Percentiles rank a stretch among this genome's conserved stretches.
Conservation (phyloP, 495 filamentous ascomycete species). For the Elaphomyces granulatus region DNA sequence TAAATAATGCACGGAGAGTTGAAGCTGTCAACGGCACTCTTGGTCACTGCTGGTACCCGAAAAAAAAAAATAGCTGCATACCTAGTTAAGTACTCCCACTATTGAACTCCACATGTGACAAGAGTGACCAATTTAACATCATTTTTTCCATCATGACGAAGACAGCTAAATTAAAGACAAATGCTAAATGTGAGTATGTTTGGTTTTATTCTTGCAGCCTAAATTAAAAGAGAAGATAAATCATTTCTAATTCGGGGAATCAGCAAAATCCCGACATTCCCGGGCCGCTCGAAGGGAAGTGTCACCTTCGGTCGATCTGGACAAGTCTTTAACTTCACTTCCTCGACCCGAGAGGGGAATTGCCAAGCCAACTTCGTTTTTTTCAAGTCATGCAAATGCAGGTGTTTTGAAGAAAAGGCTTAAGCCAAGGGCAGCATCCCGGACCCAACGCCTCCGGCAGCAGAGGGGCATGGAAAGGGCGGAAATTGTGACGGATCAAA, state of each 20-base stretch:
- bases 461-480: conserved; percentile 63
- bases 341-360: conserved; percentile 39
- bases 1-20: no score
- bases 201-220: neutral
- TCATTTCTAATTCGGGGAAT: conserved; percentile 11
- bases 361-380: conserved; percentile 40
- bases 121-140: no score
- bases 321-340: conserved; percentile 56
- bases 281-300: conserved; percentile 59
- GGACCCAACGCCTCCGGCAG: conserved; percentile 50
- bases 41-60: no score
- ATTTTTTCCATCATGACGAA: conserved; percentile 33
- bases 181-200: conserved; percentile 18
- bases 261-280: conserved; percentile 44
- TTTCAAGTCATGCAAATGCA: conserved; percentile 40
- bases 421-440: conserved; percentile 42
- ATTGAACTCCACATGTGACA: no score
- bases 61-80: no score
- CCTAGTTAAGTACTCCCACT: no score
- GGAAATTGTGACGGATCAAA: conserved; percentile 52
- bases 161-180: conserved; percentile 25
- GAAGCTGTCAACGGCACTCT: no score
- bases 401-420: conserved; percentile 56
- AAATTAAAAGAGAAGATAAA: neutral
- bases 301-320: conserved; percentile 55